These are phyloP conservation scores for Datura wrightii DNA, from an alignment of 257 asterid species.

Conservation along the genomic window DNA sequence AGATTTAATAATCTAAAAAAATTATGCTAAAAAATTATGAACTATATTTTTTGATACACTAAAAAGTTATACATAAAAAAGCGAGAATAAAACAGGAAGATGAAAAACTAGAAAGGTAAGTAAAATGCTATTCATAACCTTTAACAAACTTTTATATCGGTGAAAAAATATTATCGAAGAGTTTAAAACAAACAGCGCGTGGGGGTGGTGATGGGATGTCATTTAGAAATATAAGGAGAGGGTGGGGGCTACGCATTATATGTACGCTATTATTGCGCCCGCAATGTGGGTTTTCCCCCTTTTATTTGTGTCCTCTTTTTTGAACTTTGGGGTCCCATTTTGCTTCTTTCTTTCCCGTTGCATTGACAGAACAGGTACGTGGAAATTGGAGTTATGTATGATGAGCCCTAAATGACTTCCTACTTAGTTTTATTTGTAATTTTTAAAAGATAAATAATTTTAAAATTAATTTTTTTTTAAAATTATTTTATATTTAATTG, in stretches of 20 bases:
- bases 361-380: background rate
- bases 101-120: background rate
- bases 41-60: too few relatives aligned
- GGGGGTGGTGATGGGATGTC: slow-evolving; percentile 6
- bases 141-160: background rate
- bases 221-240: slow-evolving; percentile 24
- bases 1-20: too few relatives aligned
- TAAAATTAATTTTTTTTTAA: too few relatives aligned
- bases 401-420: background rate
- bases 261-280: slow-evolving; percentile 21
- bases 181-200: background rate
- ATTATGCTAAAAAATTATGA: too few relatives aligned
- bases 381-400: background rate
- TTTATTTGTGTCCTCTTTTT: background rate
- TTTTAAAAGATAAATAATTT: too few relatives aligned
- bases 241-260: slow-evolving; percentile 22
- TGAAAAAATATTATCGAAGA: background rate
- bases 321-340: background rate
- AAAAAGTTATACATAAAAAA: background rate
- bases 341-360: slow-evolving; percentile 19
- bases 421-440: too few relatives aligned
- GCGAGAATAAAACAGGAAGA: background rate
- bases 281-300: background rate
- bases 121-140: background rate
- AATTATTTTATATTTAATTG: too few relatives aligned